A percentile compares a stretch with the other conserved stretches of the same genome.
These are phyloP conservation scores for Fusarium sp. DNA, from an alignment of 2,329 filamentous ascomycete species.

Conservation along the genomic window DNA sequence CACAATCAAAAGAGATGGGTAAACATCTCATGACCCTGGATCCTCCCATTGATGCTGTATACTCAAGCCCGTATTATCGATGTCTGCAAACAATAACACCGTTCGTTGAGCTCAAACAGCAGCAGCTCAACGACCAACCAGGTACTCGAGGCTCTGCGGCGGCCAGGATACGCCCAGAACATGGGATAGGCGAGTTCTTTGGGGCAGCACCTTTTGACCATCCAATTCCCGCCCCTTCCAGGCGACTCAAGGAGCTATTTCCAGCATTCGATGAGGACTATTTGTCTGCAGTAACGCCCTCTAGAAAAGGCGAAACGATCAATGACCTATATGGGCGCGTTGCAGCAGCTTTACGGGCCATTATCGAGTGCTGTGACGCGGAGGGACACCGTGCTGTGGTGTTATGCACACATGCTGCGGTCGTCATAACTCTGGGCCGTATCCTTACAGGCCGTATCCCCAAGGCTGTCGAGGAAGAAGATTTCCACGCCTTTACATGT, in stretches of 20 bases:
- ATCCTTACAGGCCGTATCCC: constrained; percentile 83
- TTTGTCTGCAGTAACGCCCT: constrained; percentile 72
- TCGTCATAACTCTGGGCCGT: constrained; percentile 86
- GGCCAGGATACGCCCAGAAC: constrained; percentile 62
- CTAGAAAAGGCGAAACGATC: constrained; percentile 78
- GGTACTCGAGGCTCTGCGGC: constrained; percentile 27
- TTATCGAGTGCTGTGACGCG: constrained; percentile 78
- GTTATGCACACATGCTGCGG: constrained; percentile 89
- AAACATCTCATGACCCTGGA: constrained; percentile 68
- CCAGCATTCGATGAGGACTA: constrained; percentile 68
- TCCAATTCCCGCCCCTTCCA: constrained; percentile 75
- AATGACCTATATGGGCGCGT: constrained; percentile 82
- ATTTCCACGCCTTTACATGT: constrained; percentile 88
- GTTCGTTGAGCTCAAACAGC: constrained; percentile 60
- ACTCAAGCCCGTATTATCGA: constrained; percentile 86
- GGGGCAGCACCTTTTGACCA: constrained; percentile 87
- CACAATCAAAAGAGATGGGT: constrained; percentile 82
- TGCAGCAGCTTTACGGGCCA: constrained; percentile 72
- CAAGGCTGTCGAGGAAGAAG: constrained; percentile 73
- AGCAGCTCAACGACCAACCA: constrained; percentile 23
- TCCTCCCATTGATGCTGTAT: constrained; percentile 78
- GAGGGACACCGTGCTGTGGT: constrained; percentile 76
- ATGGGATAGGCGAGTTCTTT: constrained; percentile 85
- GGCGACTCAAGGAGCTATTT: constrained; percentile 73
- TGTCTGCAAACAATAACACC: constrained; percentile 86